These are phyloP conservation scores for Hyphodiscus sp. DNA, from an alignment of 2,329 filamentous ascomycete species.

Conservation along the genomic window DNA sequence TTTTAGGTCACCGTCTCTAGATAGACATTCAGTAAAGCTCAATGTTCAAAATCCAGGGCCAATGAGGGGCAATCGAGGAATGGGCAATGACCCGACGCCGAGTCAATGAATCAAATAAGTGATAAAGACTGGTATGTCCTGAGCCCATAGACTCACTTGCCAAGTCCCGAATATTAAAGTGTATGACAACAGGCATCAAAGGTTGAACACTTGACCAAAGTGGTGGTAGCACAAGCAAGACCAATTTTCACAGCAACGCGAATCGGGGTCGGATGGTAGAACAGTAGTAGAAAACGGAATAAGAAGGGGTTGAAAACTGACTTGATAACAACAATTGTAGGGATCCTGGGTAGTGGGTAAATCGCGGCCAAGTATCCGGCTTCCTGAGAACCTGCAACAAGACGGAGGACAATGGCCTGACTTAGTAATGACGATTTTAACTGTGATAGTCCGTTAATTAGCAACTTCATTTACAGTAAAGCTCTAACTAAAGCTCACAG, in stretches of 20 bases:
- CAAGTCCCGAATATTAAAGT: no score
- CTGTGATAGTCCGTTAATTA: slow-evolving; percentile 34
- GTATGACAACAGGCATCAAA: neutral
- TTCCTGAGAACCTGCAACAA: slow-evolving; percentile 69
- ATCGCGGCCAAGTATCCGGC: slow-evolving; percentile 76
- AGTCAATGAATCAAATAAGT: no score
- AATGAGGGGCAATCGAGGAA: neutral
- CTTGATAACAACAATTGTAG: slow-evolving; percentile 74
- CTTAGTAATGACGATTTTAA: slow-evolving; percentile 49
- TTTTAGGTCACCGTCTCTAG: slow-evolving; percentile 65
- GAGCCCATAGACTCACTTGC: no score
- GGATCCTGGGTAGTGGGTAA: slow-evolving; percentile 72
- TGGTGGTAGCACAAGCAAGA: neutral
- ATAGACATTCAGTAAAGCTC: no score
- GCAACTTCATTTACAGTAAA: neutral
- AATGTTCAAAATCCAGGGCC: no score
- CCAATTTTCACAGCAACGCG: neutral
- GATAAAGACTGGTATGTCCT: no score
- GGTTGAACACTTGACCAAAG: neutral
- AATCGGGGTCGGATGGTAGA: neutral
- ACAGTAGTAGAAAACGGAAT: neutral
- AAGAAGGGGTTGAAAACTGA: slow-evolving; percentile 31
- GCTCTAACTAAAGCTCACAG: slow-evolving; percentile 36
- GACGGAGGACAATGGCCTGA: slow-evolving; percentile 62
- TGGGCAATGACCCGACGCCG: no score